Percentiles rank a stretch among this genome's conserved stretches.
Conservation (phyloP, 257 asterid genomes). For the Solanum dulcamara region DNA sequence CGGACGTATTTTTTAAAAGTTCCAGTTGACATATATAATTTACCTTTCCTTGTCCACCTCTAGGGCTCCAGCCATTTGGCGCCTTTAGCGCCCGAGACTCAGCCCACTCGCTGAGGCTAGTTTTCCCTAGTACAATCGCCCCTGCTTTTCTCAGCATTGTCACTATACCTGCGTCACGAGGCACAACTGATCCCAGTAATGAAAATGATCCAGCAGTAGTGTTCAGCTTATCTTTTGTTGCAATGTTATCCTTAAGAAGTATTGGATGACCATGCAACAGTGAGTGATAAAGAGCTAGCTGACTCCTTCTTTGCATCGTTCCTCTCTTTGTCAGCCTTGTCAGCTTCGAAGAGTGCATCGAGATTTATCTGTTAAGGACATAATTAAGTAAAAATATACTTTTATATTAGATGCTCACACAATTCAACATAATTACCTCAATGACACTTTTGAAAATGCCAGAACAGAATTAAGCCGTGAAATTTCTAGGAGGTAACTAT, state of each 20-base stretch:
- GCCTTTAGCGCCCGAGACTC: constrained; percentile 6
- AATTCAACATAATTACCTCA: constrained; percentile 11
- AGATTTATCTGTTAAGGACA: constrained; percentile 12
- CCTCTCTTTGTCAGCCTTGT: constrained; percentile 28
- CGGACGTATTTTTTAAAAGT: neutral
- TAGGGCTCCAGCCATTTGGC: constrained; percentile 44
- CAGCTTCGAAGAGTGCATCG: constrained; percentile 31
- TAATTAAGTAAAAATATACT: neutral
- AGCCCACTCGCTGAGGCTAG: constrained; percentile 47
- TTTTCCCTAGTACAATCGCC: constrained; percentile 40
- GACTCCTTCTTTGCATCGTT: neutral
- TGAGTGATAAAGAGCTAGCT: neutral
- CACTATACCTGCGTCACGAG: constrained; percentile 36
- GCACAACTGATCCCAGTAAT: constrained; percentile 27
- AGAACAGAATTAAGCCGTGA: constrained; percentile 22
- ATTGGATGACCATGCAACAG: constrained; percentile 33
- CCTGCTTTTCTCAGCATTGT: constrained; percentile 28
- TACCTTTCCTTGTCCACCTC: constrained; percentile 52
- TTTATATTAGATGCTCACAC: neutral
- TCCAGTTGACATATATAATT: neutral
- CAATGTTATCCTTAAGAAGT: constrained; percentile 35
- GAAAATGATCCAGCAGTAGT: constrained; percentile 46
- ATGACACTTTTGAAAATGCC: constrained; percentile 38
- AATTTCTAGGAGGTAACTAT: constrained; percentile 19
- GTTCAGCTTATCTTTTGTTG: constrained; percentile 38